These are phyloP conservation scores for Nannizzia gypsea DNA, from an alignment of 2,329 filamentous ascomycete genomes.

Conservation along the genomic window DNA sequence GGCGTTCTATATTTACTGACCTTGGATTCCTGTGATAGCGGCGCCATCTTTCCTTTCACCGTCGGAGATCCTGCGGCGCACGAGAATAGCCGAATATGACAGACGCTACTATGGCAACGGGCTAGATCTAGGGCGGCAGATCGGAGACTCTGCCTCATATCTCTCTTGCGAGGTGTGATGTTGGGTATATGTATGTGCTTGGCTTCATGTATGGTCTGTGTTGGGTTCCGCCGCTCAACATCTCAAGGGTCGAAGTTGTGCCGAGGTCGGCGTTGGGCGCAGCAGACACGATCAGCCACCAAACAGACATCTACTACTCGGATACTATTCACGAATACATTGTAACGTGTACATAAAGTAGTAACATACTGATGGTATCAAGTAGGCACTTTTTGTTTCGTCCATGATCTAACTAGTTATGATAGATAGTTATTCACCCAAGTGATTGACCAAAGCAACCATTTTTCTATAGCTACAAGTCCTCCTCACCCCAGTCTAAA, in stretches of 20 bases:
- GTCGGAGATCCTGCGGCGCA: slow-evolving; percentile 2
- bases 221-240: not conserved
- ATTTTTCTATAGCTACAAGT: not conserved
- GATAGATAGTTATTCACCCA: not conserved
- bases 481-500: slow-evolving; percentile 1
- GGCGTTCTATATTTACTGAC: slow-evolving; percentile 10
- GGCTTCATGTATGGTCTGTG: not conserved
- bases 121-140: not conserved
- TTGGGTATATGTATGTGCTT: too few species aligned
- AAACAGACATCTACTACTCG: not conserved
- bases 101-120: not conserved
- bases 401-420: not conserved
- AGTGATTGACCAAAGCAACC: not conserved
- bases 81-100: not conserved
- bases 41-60: slow-evolving; percentile 15
- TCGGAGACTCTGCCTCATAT: not conserved
- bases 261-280: not conserved
- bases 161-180: not conserved
- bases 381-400: not conserved
- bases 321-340: too few species aligned
- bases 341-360: too few species aligned
- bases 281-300: not conserved
- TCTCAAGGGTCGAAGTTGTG: not conserved
- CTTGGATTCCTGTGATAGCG: slow-evolving; percentile 16
- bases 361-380: not conserved